Evolutionary conservation across 371 early-diverging fungal species (phyloP), one percentile per base, ranked within the genome.

Genomic region (Actinomucor elegans): DNA sequence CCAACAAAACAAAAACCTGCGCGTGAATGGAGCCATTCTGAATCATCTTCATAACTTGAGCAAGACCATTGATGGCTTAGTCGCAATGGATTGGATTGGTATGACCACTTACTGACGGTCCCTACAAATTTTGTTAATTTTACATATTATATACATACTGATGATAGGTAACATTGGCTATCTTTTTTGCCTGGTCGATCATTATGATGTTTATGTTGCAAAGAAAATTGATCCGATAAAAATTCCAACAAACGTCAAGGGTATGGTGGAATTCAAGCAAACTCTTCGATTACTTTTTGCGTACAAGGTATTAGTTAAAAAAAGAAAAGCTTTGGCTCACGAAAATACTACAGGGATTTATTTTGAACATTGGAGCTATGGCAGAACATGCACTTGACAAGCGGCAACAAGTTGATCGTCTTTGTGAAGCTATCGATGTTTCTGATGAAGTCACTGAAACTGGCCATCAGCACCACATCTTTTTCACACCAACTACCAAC

Each of bases 141-240:
- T n/a, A n/a, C n/a, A n/a, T n/a, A n/a, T n/a, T n/a, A n/a, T n/a
- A n/a, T n/a, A n/a, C n/a, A n/a, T n/a, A n/a, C n/a, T n/a, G n/a
- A n/a, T n/a, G 34, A 31, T 40, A 51, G 41, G 40, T 18, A 40
- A 31, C 40, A 50, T 31, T 18, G 51, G 51, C 31, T 50, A 38
- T 38, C 18, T 40, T 3, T 50, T 28, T 18, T 50, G 51, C 17
- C 18, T 50, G 17, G 51, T 50, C 20, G 29, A 18, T 40, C 51
- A 50, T 50, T 29, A 27, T 50, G 51, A 32, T 50, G 31, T 50
- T 17, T 50, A 50, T 40, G 40, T 50, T 32, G 51, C 51, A n/a
- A 50, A 50, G 20, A n/a, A 4, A 17, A 40, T 50, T 40, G 51
- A 50, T 50, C 38, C 28, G 15, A 17, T 50, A 17, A 50, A 18